Evolutionary conservation across 768 basidiomycete species (phyloP), one percentile per base, ranked within the genome.

Genomic region (Mycena epipterygia): DNA sequence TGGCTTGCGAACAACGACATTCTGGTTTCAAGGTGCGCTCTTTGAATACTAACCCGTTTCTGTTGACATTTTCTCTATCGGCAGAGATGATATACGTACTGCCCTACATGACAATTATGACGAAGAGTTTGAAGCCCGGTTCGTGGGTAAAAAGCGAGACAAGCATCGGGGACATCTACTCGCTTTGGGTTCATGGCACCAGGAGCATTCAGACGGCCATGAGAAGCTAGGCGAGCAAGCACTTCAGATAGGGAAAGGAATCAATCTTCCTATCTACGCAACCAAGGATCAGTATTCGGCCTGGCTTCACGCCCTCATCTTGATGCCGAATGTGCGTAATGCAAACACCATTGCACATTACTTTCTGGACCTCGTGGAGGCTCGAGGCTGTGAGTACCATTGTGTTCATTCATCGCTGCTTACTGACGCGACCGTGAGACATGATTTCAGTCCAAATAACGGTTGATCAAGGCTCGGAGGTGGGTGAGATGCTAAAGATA

Each of bases 291-390:
- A 60, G 29, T 60, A 9, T 5, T 46, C 42, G 5, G 59, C 59
- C 21, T 46, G 1, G 21, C 42, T 60, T 2, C 44, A 60, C 13
- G 19, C 59, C 1, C 59, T 60, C 5, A 1, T 48, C 30, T 32
- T 60, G 44, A 60, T 60, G 59, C 59, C 44, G n/a, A 60, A 60
- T 46, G 59, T 60, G 25, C 42, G 59, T 3, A 35, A 60, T 5
- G 29, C 30, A 2, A 33, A 32, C 8, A 35, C 29, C 12, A 60
- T 60, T 25, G 44, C 29, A 1, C 59, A 60, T 32, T 60, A 48
- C 35, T 60, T 44, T 42, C 41, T 42, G 19, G 41, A 42, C 19
- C 41, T 42, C 19, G 19, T 42, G 12, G 19, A 42, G 14, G 19
- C 12, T 21, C 8, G 41, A 14, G 41, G 41, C 14, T 42, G 41